Base-by-base conservation (phyloP, 192 early-diverging fungal species). In the Coemansia sp. region DNA sequence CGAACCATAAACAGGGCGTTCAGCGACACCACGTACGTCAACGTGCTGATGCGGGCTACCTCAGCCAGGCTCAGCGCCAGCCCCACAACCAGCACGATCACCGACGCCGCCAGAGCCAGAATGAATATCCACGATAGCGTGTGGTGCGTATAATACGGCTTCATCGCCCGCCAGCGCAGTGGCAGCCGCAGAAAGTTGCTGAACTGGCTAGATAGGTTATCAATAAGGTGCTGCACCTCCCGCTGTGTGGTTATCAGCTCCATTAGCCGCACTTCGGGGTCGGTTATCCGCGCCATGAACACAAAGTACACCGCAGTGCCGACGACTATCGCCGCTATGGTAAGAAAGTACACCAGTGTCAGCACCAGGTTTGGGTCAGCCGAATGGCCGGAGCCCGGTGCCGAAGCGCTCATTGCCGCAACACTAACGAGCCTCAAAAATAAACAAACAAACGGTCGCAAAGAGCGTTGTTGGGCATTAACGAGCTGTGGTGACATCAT, bases 221-320 rank as follows among this genome's bases (percentile, higher is more conserved):
- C 81, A 0, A 79, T 72, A 3, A 84, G 62, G 50, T 74, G 78
- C 51, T 82, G 81, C 19, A 82, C 79, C 34, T 84, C 81, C 6
- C 70, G 66, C 58, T 82, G 79, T 1, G 83, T 81, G 17, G 62
- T 79, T n/a, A 84, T 78, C 50, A 81, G 72, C 45, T 75, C 67
- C 43, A 78, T 58, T 17, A 84, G 61, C 47, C 64, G 75, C 43
- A 78, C 69, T 32, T 82, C 81, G 2, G 77, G 71, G 12, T 79
- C 81, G 14, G 69, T 64, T 12, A 70, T 64, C 8, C 78, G 68
- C 6, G 76, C 75, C 35, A 77, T 79, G 36, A 82, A 70, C 7
- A 76, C 55, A 36, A 84, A 69, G 64, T 80, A 84, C 12, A 81
- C 46, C 5, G 70, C 55, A 1, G 82, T 82, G 12, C 78, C 62